These are phyloP conservation scores for Sarocladium oryzae DNA, from an alignment of 2,329 filamentous ascomycete species.

Conservation along the genomic window DNA sequence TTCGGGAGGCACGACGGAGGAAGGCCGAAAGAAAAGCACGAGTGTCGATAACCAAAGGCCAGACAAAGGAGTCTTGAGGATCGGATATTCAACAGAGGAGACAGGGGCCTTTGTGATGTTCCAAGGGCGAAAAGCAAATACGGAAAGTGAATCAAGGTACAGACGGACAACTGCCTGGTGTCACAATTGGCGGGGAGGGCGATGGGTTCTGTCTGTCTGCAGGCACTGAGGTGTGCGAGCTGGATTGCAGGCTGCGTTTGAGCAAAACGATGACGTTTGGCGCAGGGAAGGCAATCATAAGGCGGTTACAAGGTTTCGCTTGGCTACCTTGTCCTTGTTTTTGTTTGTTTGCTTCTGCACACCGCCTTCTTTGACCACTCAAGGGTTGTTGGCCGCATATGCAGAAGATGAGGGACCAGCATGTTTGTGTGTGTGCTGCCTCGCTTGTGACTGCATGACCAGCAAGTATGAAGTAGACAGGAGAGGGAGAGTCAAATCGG, in stretches of 20 bases:
- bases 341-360: constrained; percentile 7
- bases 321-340: not conserved
- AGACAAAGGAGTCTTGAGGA: not conserved
- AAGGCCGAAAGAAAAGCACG: no score
- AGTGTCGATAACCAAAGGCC: no score
- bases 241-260: no score
- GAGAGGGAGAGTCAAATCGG: not conserved
- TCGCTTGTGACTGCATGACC: not conserved
- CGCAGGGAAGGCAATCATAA: not conserved
- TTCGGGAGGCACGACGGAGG: no score
- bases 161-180: no score
- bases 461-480: not conserved
- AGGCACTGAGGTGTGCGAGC: no score
- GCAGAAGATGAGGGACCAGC: not conserved
- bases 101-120: no score
- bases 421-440: not conserved
- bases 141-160: no score
- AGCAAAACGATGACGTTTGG: not conserved
- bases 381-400: not conserved
- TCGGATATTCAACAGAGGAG: no score
- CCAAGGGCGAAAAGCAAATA: no score
- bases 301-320: not conserved
- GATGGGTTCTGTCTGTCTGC: no score
- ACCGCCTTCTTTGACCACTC: not conserved
- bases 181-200: no score